A percentile compares a stretch with the other conserved stretches of the same genome.
Evolutionary conservation across 75 land plant species (phyloP).

Genomic region (Adiantum capillusveneris): DNA sequence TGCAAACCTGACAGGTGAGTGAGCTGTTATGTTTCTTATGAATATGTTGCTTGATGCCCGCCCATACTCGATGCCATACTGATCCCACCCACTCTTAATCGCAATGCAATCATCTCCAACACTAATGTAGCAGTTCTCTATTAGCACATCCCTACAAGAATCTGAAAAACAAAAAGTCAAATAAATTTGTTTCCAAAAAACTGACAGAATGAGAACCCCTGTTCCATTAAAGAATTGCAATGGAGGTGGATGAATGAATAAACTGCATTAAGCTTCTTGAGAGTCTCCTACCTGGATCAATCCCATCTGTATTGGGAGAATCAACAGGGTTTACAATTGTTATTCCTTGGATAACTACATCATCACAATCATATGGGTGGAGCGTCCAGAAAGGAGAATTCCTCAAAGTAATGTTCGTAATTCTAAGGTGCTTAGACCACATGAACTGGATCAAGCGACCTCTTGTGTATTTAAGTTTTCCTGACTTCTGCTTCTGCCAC

Average conservation of each 20-base stretch:
- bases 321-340: constrained; percentile 81
- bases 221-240: too few species aligned
- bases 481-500: constrained; percentile 72
- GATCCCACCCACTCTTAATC: constrained; percentile 98
- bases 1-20: constrained; percentile 72
- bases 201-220: too few species aligned
- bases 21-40: constrained; percentile 64
- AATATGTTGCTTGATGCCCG: constrained; percentile 67
- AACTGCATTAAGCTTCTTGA: too few species aligned
- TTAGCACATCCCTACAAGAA: constrained; percentile 77
- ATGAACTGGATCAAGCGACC: constrained; percentile 86
- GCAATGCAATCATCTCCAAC: constrained; percentile 96
- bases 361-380: constrained; percentile 93
- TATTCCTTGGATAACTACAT: constrained; percentile 59
- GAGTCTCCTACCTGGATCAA: constrained; percentile 77
- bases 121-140: constrained; percentile 88
- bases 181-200: too few species aligned
- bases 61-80: constrained; percentile 78
- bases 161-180: constrained; percentile 49
- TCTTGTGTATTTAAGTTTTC: constrained; percentile 67
- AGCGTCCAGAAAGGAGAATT: constrained; percentile 97
- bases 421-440: constrained; percentile 76
- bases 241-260: too few species aligned
- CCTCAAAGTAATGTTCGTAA: constrained; percentile 69
- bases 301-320: constrained; percentile 97